Conservation (phyloP, 331 rosid species). For the Dryas integrifolia region DNA sequence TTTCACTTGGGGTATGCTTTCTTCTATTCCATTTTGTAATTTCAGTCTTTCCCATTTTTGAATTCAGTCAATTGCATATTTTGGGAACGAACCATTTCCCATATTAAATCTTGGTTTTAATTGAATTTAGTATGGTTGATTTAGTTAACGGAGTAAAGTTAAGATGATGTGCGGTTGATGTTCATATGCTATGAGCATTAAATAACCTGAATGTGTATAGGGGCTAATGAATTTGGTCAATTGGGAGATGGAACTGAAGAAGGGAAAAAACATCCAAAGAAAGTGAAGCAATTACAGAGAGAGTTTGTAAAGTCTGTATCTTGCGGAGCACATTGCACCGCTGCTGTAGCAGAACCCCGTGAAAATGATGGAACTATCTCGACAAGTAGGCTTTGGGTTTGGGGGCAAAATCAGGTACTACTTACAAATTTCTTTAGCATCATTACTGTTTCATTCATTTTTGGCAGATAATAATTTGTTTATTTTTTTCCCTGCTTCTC, state of each 20-base stretch:
- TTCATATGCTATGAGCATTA: neutral
- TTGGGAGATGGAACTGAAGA: constrained; percentile 96
- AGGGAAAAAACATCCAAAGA: constrained; percentile 67
- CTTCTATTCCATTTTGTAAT: constrained; percentile 4
- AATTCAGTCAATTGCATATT: constrained; percentile 4
- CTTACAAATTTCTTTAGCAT: neutral
- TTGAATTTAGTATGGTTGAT: neutral
- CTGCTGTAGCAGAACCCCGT: constrained; percentile 82
- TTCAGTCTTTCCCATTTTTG: neutral
- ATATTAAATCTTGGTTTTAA: no score
- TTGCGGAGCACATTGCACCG: constrained; percentile 93
- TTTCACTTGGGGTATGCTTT: constrained; percentile 76
- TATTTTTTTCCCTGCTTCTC: constrained; percentile 15
- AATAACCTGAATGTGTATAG: constrained; percentile 29
- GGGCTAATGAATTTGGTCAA: constrained; percentile 89
- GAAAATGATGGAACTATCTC: constrained; percentile 73
- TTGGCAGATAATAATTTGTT: constrained; percentile 8
- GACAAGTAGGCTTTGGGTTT: constrained; percentile 79
- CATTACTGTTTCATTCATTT: neutral
- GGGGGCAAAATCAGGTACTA: constrained; percentile 94
- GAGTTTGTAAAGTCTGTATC: constrained; percentile 82
- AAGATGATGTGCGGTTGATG: neutral
- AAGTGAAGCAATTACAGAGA: constrained; percentile 58
- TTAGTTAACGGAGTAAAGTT: neutral
- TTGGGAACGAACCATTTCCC: neutral